Base-by-base conservation (phyloP, 352 stramenopile species). In the Phytophthora citrophthora region DNA sequence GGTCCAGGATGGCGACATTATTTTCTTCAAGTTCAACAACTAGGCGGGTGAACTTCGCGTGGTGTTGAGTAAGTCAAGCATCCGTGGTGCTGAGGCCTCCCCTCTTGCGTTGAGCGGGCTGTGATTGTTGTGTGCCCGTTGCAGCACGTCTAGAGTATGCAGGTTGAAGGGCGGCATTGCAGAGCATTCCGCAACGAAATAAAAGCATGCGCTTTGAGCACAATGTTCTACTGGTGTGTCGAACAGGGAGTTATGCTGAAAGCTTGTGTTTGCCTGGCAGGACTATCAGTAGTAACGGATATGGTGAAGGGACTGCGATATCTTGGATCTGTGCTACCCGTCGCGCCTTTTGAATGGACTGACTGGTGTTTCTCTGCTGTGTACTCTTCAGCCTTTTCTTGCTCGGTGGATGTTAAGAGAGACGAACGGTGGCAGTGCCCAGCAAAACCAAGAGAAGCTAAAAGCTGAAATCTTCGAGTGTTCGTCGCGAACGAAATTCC, bases 101-200 rank as follows among this genome's bases (percentile, higher is more conserved):
- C 15, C 44, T 54, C 51, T 40, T 44, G 11, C 39, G 96, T 79
- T 86, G 90, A 4, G 79, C 96, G 31, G 96, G 99, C 27, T 99
- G 34, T 55, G 97, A 81, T 68, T 97, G 8, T 95, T 67, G 93
- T 99, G 67, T 99, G 98, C 63, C 97, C 99, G 82, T 81, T 98
- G 71, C 91, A 98, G 65, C 48, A 38, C 52, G 45, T 68, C 47
- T 72, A 71, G 47, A 76, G 49, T 43, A 49, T 73, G 47, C 43
- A 23, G 41, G 60, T 57, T 57, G 48, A 70, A 59, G 54, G 45
- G 48, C 49, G 58, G 10, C 39, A 36, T 54, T 73, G 53, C 53
- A 44, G 48, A 56, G 40, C 54, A 60, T 18, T 40, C 49, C 41
- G 51, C 38, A 68, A 57, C 64, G 41, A 72, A 74, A 74, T 74